Evolutionary conservation across 2,329 filamentous ascomycete species (phyloP), one percentile per base, ranked within the genome.

Genomic region (Diaporthe longicolla): DNA sequence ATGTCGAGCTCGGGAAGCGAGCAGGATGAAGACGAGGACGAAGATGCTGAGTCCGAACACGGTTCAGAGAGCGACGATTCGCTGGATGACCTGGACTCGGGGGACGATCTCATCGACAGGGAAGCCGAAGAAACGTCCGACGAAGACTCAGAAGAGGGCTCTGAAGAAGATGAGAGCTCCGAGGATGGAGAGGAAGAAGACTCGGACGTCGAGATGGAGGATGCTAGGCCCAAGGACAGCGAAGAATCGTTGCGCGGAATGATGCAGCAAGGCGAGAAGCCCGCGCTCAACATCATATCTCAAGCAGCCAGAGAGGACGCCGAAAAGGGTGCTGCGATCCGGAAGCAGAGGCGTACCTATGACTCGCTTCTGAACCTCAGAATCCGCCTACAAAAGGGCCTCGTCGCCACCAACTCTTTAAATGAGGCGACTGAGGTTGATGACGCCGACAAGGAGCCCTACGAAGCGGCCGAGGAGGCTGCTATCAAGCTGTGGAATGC

Each of bases 361-460:
- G 96, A 98, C 78, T 91, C 94, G 0, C 89, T 98, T 0, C 89
- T 99, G 43, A 97, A 98, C 83, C 90, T 95, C 19, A 92, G 97
- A 26, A 98, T 99, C 80, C 94, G 96, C 75, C 85, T 99, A 24
- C 97, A 99, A 82, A 98, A 98, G 82, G 95, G 94, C 1, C 85
- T 99, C 19, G 89, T 97, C 21, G 92, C 94, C 0, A 90, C 93
- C 35, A 98, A 98, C 82, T 93, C 95, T 0, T 87, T 97, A 54
- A 82, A 88, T 21, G 80, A 85, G 0, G 77, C 88, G 19, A 83
- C 87, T 2, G 78, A 80, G 7, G 80, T 79, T 81, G 73, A 79
- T 76, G 76, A 82, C 3, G 80, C 85, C 54, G 83, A 83, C 45
- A 81, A 83, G 19, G 85, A 89, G 81, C 92, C 83, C 79, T 97